Evolutionary conservation across 2,329 filamentous ascomycete genomes (phyloP).

Genomic region (Cladosporium sp.): DNA sequence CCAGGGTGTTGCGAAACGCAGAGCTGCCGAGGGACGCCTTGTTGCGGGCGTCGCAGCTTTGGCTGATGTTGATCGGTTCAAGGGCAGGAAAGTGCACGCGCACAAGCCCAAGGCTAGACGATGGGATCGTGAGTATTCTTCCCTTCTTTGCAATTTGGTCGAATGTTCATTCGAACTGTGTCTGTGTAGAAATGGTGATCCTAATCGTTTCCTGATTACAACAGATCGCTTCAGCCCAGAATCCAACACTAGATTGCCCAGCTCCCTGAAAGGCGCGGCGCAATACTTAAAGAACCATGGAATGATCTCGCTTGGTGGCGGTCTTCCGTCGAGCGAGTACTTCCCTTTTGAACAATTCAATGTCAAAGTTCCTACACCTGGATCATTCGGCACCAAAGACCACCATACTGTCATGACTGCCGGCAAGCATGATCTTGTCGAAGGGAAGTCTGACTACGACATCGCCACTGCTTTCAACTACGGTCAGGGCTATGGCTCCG

Average conservation of each 20-base stretch:
- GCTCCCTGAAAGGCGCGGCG: constrained; percentile 77
- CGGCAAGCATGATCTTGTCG: constrained; percentile 77
- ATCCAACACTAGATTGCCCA: constrained; percentile 52
- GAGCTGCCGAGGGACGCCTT: constrained; percentile 67
- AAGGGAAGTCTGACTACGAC: constrained; percentile 63
- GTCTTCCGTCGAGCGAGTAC: constrained; percentile 80
- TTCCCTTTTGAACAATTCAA: constrained; percentile 83
- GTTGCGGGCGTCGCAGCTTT: constrained; percentile 72
- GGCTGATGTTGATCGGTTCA: constrained; percentile 78
- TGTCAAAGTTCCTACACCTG: constrained; percentile 67
- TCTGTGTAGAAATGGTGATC: background rate
- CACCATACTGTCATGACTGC: constrained; percentile 49
- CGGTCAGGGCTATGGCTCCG: constrained; percentile 77
- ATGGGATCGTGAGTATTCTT: constrained; percentile 76
- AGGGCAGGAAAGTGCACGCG: constrained; percentile 56
- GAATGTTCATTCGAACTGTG: background rate
- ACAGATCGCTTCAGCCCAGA: constrained; percentile 36
- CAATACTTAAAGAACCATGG: constrained; percentile 74
- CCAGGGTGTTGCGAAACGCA: constrained; percentile 62
- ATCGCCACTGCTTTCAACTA: constrained; percentile 90
- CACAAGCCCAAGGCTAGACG: constrained; percentile 71
- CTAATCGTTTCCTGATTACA: background rate
- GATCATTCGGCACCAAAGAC: constrained; percentile 34
- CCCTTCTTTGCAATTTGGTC: background rate
- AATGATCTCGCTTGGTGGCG: constrained; percentile 87